Percentiles rank a stretch among this genome's conserved stretches.
Evolutionary conservation across 1,284 basidiomycete genomes (phyloP).

Genomic region (Ustilago cynodontis): DNA sequence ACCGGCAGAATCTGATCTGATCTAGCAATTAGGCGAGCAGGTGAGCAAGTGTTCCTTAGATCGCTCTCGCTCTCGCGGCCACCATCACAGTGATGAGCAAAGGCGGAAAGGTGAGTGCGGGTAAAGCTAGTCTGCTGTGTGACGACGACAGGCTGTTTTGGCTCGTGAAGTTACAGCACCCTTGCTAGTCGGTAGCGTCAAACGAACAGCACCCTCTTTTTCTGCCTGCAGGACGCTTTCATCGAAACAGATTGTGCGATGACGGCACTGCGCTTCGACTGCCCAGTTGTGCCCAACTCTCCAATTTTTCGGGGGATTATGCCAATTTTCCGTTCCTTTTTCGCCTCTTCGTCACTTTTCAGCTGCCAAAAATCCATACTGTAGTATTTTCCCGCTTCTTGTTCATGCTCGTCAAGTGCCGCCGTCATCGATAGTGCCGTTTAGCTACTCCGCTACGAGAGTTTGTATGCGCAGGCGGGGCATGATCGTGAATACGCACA

Average conservation of each 20-base stretch:
- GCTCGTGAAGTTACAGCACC: neutral
- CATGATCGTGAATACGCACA: neutral
- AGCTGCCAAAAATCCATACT: conserved; percentile 1
- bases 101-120: too few relatives aligned
- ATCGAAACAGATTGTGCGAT: conserved; percentile 17
- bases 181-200: neutral
- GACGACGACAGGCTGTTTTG: neutral
- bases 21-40: conserved; percentile 13
- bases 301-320: conserved; percentile 6
- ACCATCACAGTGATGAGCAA: neutral
- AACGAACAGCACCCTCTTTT: neutral
- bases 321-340: conserved; percentile 10
- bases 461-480: neutral
- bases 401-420: conserved; percentile 18
- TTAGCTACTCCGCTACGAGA: neutral
- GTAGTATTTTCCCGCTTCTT: neutral
- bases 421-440: conserved; percentile 1
- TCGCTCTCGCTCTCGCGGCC: neutral
- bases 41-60: conserved; percentile 13
- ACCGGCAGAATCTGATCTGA: conserved; percentile 11
- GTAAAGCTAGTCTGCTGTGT: neutral
- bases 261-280: conserved; percentile 42
- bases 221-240: conserved; percentile 12
- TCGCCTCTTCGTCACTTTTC: neutral
- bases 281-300: conserved; percentile 13